Base-by-base conservation (phyloP, 1,139 yeast species). In the Trichomonascaceae sp. region DNA sequence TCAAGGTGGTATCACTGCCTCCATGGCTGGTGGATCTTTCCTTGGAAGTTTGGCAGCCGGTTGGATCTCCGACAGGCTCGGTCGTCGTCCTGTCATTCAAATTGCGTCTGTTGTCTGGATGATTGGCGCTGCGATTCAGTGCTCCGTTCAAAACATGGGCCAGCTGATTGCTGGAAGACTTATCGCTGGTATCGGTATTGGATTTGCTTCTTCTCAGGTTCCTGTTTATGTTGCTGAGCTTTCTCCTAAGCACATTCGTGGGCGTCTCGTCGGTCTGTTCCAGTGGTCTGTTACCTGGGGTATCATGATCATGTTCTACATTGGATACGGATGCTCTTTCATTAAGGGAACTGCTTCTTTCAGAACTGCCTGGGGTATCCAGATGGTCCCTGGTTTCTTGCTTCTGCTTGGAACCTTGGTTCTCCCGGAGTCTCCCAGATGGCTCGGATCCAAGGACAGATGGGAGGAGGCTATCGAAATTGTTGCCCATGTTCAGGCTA, bases 21-120 rank as follows among this genome's bases (percentile, higher is more conserved):
- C 96, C n/a, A 87, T 95, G 37, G 81, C 96, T 1, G 69, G 89
- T 34, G 97, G 97, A 39, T 95, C 97, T 4, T 66, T 87, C 43
- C 59, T 55, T 2, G 60, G 59, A 4, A 54, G 62, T 5, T 37
- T 57, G 3, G 37, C 37, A n/a, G 46, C 63, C 5, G 64, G 64
- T 20, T 38, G 40, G 29, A 16, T 59, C 5, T 93, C 93, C 29
- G 74, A 69, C 45, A 56, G 62, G 27, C 54, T 67, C 29, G 74
- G 74, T 42, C 65, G 74, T 57, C 63, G 71, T 56, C 62, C 62
- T 38, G 60, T 67, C 45, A 60, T 59, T 62, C 27, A 27, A 13
- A 13, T 25, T 6, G n/a, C 16, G 13, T 30, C 23, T 17, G 17
- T 30, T 29, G 26, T 30, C 13, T 20, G 23, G 23, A 20, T 20